Evolutionary conservation across 495 filamentous ascomycete genomes (phyloP).

Genomic region (Talaromyces wortmannii): DNA sequence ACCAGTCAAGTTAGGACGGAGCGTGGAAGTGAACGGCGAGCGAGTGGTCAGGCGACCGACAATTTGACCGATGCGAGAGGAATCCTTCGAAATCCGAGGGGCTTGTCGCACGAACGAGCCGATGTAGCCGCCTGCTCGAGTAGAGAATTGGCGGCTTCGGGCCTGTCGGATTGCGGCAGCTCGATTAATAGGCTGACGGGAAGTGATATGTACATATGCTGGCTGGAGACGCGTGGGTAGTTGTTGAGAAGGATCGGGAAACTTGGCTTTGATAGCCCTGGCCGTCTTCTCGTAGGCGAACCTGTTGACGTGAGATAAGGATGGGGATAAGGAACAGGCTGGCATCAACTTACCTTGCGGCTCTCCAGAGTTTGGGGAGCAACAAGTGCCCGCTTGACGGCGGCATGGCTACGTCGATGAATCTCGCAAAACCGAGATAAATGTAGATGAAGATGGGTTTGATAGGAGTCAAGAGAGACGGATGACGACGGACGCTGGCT

Average conservation of each 20-base stretch:
- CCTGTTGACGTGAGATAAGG: conserved; percentile 29
- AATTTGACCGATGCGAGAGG: conserved; percentile 57
- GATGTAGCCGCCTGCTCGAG: conserved; percentile 57
- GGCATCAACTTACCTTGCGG: conserved; percentile 44
- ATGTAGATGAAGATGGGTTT: conserved; percentile 16
- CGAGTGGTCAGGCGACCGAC: conserved; percentile 61
- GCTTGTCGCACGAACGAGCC: conserved; percentile 45
- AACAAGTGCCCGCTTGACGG: conserved; percentile 61
- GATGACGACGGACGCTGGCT: conserved; percentile 14
- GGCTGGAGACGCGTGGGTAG: conserved; percentile 38
- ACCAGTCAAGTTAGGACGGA: conserved; percentile 88
- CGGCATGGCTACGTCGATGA: conserved; percentile 48
- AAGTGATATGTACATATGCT: conserved; percentile 42
- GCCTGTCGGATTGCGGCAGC: conserved; percentile 64
- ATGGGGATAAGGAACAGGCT: background rate
- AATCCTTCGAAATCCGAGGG: conserved; percentile 54
- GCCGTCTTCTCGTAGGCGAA: conserved; percentile 59
- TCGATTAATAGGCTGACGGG: conserved; percentile 66
- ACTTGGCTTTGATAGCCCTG: conserved; percentile 53
- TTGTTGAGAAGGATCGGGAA: conserved; percentile 46
- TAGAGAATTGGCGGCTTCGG: conserved; percentile 69
- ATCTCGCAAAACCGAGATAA: conserved; percentile 9
- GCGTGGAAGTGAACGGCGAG: conserved; percentile 81
- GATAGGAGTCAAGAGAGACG: conserved; percentile 5
- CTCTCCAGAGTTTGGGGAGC: conserved; percentile 63